Base-by-base conservation (phyloP, 23 red algal genomes). In the Gracilaria domingensis region DNA sequence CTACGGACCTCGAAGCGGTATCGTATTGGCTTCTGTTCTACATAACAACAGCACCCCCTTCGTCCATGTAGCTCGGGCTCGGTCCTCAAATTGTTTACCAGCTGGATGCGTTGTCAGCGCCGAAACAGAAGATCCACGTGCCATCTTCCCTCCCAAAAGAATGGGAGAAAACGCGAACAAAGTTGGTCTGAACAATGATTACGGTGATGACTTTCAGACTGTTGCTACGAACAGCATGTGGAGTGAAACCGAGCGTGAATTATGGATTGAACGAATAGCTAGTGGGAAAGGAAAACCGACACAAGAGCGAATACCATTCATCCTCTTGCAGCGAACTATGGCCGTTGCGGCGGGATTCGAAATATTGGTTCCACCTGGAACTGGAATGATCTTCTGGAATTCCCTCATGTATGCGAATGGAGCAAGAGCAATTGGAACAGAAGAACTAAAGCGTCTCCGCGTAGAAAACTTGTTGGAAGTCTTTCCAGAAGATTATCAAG, bases 331-430 rank as follows among this genome's bases (percentile, higher is more conserved):
- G 54, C 60, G 79, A 76, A 26, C 39, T 30, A 65, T 87, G 66
- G 25, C 18, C 33, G 59, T 91, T 33, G 94, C 75, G 18, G 75
- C 59, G 12, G 94, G 94, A 49, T 96, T 82, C 71, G 94, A 96
- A 25, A 9, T 97, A 25, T 47, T 97, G 33, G 40, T 97, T 23
- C 95, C 95, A 21, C 26, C 48, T 7, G 84, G 90, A 11, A 93
- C 89, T 69, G 90, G 86, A 29, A 93, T 97, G 90, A 53, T 84
- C 20, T 85, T 97, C 34, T 97, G 95, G 95, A 53, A 48, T 50
- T 90, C 95, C 18, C 35, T 97, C 21, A 79, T 93, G 60, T 90
- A 84, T 82, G 88, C 95, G 23, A 93, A 88, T 30, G 95, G 86
- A 34, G 59, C 67, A 28, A 65, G 83, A 38, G 94, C 89, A 33